Percentiles rank a stretch among this genome's conserved stretches.
These are phyloP conservation scores for Colletotrichum tropicicola DNA, from an alignment of 2,329 filamentous ascomycete species.

Conservation along the genomic window DNA sequence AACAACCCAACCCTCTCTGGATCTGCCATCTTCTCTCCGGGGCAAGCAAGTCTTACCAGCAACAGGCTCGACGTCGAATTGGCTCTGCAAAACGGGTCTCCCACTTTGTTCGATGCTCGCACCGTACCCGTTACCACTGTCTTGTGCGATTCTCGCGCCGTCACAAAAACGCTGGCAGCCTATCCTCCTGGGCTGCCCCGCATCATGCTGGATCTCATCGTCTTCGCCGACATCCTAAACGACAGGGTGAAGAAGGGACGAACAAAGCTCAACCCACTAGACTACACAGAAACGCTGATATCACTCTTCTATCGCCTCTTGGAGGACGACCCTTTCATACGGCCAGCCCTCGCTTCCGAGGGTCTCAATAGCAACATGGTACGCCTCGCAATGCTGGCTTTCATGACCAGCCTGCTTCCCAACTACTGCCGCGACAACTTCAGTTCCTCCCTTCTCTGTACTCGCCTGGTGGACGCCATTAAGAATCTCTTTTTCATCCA, in stretches of 20 bases:
- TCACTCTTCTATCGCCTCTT: conserved; percentile 9
- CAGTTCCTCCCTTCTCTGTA: neutral
- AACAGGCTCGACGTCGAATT: neutral
- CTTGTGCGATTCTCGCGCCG: neutral
- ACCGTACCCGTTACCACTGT: neutral
- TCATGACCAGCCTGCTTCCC: neutral
- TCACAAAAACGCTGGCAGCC: neutral
- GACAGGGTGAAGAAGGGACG: neutral
- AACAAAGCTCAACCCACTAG: conserved; percentile 4
- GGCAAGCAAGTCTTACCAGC: neutral
- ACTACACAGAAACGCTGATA: conserved; percentile 9
- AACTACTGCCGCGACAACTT: neutral
- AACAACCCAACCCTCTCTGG: too few relatives aligned
- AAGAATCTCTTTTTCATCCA: neutral
- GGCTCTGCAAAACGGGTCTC: neutral
- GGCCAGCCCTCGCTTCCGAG: neutral
- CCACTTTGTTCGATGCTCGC: neutral
- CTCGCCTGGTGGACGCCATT: neutral
- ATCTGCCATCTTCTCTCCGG: neutral
- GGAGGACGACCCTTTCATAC: conserved; percentile 1
- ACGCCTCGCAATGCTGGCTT: neutral
- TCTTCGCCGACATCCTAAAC: neutral
- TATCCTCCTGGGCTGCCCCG: neutral
- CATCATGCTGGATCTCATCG: conserved; percentile 9
- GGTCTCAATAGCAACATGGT: neutral